phyloP scores from a whole-genome alignment of 1,284 basidiomycete genomes.

The Cerioporus squamosus region DNA sequence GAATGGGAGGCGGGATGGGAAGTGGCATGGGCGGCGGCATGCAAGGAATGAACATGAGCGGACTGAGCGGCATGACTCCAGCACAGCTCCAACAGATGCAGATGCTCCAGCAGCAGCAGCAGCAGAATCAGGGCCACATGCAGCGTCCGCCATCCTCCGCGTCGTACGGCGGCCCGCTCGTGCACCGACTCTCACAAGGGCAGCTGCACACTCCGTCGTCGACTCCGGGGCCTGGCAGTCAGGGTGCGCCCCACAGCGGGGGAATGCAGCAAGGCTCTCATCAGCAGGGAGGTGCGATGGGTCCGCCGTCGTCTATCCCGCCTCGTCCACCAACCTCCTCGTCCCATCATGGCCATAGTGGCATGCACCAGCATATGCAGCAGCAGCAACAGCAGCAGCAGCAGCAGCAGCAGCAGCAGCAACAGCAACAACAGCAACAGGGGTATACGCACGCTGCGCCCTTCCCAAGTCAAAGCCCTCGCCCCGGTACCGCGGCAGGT shows the following conservation, averaged over 20 bases:
- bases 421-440: slow-evolving; percentile 13
- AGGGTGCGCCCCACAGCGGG: not conserved
- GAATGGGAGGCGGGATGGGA: slow-evolving; percentile 15
- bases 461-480: slow-evolving; percentile 19
- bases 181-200: slow-evolving; percentile 16
- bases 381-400: slow-evolving; percentile 18
- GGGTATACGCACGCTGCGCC: slow-evolving; percentile 12
- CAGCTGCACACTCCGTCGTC: slow-evolving; percentile 15
- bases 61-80: slow-evolving; percentile 16
- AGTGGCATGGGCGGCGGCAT: slow-evolving; percentile 1
- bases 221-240: slow-evolving; percentile 8
- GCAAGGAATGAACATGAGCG: slow-evolving; percentile 7
- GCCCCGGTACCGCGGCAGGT: slow-evolving; percentile 25
- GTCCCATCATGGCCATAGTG: slow-evolving; percentile 19
- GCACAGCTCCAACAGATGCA: slow-evolving; percentile 26
- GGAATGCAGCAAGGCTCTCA: slow-evolving; percentile 15
- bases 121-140: slow-evolving; percentile 14
- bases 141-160: slow-evolving; percentile 25
- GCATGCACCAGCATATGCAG: slow-evolving; percentile 18
- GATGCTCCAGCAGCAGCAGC: slow-evolving; percentile 20
- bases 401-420: slow-evolving; percentile 12
- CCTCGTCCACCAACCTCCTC: slow-evolving; percentile 27
- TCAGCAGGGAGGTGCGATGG: slow-evolving; percentile 22
- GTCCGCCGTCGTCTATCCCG: slow-evolving; percentile 28
- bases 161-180: slow-evolving; percentile 19